Base-by-base conservation (phyloP, 1,139 yeast genomes). In the Casaregolazyma suthepensis region DNA sequence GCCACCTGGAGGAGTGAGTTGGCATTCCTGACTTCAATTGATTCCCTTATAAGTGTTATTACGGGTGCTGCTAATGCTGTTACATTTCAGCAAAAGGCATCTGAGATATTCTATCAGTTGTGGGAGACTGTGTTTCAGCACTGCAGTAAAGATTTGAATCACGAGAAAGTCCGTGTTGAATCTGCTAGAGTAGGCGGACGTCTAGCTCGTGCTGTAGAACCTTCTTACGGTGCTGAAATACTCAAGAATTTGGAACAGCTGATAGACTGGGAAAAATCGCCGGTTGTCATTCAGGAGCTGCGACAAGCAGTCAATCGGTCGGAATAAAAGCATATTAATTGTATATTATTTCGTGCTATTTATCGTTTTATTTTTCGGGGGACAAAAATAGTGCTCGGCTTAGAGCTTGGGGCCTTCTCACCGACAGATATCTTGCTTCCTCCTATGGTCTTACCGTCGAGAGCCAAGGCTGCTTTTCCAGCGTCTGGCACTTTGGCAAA, bases 141-240 rank as follows among this genome's bases (percentile, higher is more conserved):
- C 5, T 78, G 82, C 61, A 71, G 78, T 15, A 62, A 63, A 5
- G 72, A 71, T 42, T 76, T 76, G 46, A 78, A 79, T 47, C 79
- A 84, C 54, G 94, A 87, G 61, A 79, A 77, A 59, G 88, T 85
- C 1, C 77, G 84, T 56, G 68, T 84, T 20, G 83, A 81, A 52
- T 66, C 76, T 26, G 71, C 75, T 57, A 66, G 72, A 43, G 66
- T 72, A 17, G 80, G 72, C 1, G 65, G 64, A 2, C 55, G 61
- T 0, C 52, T 76, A 38, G 54, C 62, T 18, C 43, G 51, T 12
- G 37, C 59, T 35, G 47, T 59, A 23, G 48, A 55, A 6, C 54
- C 43, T 5, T 38, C 47, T 13, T 44, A 44, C 43, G 37, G 23
- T 10, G 46, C n/a, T 5, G 9, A 6, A 3, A 50, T 59, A 5